Evolutionary conservation across 345 rosid species (phyloP), one percentile per base, ranked within the genome.

Genomic region (Camelina hispida): DNA sequence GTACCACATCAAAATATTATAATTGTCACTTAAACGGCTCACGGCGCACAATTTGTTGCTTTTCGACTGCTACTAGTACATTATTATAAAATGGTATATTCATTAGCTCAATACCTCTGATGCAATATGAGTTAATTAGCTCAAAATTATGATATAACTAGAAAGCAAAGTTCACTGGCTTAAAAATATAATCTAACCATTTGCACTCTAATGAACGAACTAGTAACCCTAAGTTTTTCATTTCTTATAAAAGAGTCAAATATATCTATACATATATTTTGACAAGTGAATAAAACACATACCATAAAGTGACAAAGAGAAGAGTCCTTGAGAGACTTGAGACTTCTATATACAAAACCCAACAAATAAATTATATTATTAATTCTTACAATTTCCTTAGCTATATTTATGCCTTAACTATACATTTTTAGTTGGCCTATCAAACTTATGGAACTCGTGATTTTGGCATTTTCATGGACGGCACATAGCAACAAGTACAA

Each of bases 401-500:
- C 57, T 68, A 53, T 62, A 68, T 13, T 75, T 12, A 62, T n/a
- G 59, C 42, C 23, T 32, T 44, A 23, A 72, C 34, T 37, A 62
- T 55, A 15, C 1, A 22, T 50, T 68, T 68, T 52, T 67, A 75
- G 79, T 64, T 62, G 71, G 62, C 71, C 67, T 37, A 47, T 64
- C 62, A 56, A 71, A 8, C 72, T 65, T 71, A 58, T 15, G 80
- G 62, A 65, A 71, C 72, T 78, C 72, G 47, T 55, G 67, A 70
- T 46, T 56, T 63, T 69, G 67, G 66, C 60, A 64, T 69, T 65
- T 70, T 57, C 63, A 38, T 70, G 67, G 76, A 71, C 76, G 80
- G 76, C 77, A 69, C 64, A 53, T 51, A 62, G 44, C 72, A 37
- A 79, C 73, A 73, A 44, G 51, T 47, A 43, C 74, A 65, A 60